Conservation (phyloP, 805 yeast species). For the Candida sonorensis region DNA sequence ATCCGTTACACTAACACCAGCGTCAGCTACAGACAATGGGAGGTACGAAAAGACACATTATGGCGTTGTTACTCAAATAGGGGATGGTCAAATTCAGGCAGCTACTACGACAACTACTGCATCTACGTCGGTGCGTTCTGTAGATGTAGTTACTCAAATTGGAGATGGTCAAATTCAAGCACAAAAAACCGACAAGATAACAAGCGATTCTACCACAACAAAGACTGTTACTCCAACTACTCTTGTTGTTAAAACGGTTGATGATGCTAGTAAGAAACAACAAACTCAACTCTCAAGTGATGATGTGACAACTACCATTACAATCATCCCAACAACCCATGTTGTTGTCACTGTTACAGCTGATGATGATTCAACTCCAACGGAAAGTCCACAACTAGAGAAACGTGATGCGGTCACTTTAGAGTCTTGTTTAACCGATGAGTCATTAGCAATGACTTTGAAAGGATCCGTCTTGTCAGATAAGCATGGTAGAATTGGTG, state of each 20-base stretch:
- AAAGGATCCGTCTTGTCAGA: slow-evolving; percentile 47
- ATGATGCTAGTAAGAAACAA: too few relatives aligned
- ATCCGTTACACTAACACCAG: slow-evolving; percentile 22
- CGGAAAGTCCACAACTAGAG: slow-evolving; percentile 22
- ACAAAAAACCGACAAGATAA: slow-evolving; percentile 9
- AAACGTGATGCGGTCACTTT: slow-evolving; percentile 5
- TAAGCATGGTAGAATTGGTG: slow-evolving; percentile 60
- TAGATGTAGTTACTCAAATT: slow-evolving; percentile 32
- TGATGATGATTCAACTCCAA: slow-evolving; percentile 9
- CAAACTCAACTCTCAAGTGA: slow-evolving; percentile 9
- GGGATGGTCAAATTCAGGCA: slow-evolving; percentile 38
- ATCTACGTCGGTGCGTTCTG: slow-evolving; percentile 25
- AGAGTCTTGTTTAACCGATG: slow-evolving; percentile 38
- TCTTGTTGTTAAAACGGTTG: slow-evolving; percentile 4
- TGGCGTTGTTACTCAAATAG: slow-evolving; percentile 38
- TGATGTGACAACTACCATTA: slow-evolving; percentile 9
- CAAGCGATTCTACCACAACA: slow-evolving; percentile 3
- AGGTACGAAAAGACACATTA: too few relatives aligned
- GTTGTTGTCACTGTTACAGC: slow-evolving; percentile 4
- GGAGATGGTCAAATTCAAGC: slow-evolving; percentile 40
- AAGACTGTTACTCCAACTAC: slow-evolving; percentile 11
- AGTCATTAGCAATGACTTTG: slow-evolving; percentile 51
- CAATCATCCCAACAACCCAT: slow-evolving; percentile 13
- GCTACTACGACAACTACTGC: slow-evolving; percentile 24
- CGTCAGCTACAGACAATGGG: slow-evolving; percentile 10